Percentiles rank a stretch among this genome's conserved stretches.
Conservation (phyloP, 2,329 filamentous ascomycete species). For the Escovopsis weberi region DNA sequence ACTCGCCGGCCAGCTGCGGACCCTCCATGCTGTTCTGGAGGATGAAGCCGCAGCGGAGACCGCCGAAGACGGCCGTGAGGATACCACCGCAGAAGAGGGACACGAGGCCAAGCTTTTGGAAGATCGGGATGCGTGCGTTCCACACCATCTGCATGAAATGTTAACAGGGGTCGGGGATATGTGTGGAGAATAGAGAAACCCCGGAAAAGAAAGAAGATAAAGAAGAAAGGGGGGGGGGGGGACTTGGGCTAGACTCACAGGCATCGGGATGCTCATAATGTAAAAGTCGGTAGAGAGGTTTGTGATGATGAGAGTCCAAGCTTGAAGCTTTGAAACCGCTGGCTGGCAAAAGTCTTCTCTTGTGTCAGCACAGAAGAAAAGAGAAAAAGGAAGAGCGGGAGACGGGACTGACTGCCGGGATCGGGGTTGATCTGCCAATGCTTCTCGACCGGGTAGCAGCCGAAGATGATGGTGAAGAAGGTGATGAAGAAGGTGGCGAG, state of each 20-base stretch:
- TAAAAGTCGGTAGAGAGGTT: constrained; percentile 44
- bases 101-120: constrained; percentile 17
- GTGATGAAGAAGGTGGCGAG: constrained; percentile 32
- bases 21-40: constrained; percentile 24
- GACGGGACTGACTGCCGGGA: constrained; percentile 31
- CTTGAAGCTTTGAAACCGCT: constrained; percentile 32
- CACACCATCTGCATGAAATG: constrained; percentile 27
- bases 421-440: constrained; percentile 46
- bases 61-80: neutral
- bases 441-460: constrained; percentile 35
- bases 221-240: constrained; percentile 17
- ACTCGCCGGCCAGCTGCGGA: constrained; percentile 24
- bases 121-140: constrained; percentile 23
- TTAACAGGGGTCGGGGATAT: too few species aligned
- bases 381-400: neutral
- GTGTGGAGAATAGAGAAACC: too few species aligned
- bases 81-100: constrained; percentile 6
- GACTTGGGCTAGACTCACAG: constrained; percentile 28
- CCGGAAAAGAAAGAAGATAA: too few species aligned
- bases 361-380: neutral
- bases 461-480: constrained; percentile 33
- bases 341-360: constrained; percentile 28
- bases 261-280: constrained; percentile 40
- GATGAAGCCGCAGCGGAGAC: neutral
- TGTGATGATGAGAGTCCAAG: constrained; percentile 33